These are phyloP conservation scores for Rhododendron molle DNA, from an alignment of 148 eudicot genomes.

Conservation along the genomic window DNA sequence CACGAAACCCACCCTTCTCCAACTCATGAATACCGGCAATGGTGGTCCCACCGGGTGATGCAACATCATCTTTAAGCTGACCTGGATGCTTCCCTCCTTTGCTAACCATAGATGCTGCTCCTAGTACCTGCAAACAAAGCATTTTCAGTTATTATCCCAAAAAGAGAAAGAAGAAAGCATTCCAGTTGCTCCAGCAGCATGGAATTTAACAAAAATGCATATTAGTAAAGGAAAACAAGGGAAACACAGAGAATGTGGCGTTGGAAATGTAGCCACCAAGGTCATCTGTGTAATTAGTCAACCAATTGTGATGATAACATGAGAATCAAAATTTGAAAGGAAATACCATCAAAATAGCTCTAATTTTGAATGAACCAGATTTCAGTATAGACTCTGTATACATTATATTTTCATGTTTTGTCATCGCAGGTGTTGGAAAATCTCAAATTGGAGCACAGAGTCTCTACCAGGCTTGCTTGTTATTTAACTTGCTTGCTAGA, in stretches of 20 bases:
- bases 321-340: neutral
- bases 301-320: neutral
- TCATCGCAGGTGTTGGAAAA: neutral
- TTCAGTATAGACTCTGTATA: neutral
- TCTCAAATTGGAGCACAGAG: neutral
- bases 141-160: neutral
- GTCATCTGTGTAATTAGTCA: neutral
- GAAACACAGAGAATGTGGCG: too few relatives aligned
- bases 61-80: constrained; percentile 92
- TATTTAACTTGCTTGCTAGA: neutral
- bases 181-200: neutral
- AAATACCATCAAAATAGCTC: neutral
- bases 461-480: neutral
- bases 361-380: neutral
- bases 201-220: neutral
- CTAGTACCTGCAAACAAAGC: constrained; percentile 57
- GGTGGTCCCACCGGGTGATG: constrained; percentile 91
- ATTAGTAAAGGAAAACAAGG: neutral
- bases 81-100: constrained; percentile 82
- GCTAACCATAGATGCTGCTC: constrained; percentile 83
- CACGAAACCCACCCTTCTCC: constrained; percentile 89
- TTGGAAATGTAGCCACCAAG: neutral
- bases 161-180: neutral
- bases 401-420: neutral
- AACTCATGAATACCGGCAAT: constrained; percentile 91